phyloP scores from a whole-genome alignment of 345 rosid genomes.

The Litchi chinensis region DNA sequence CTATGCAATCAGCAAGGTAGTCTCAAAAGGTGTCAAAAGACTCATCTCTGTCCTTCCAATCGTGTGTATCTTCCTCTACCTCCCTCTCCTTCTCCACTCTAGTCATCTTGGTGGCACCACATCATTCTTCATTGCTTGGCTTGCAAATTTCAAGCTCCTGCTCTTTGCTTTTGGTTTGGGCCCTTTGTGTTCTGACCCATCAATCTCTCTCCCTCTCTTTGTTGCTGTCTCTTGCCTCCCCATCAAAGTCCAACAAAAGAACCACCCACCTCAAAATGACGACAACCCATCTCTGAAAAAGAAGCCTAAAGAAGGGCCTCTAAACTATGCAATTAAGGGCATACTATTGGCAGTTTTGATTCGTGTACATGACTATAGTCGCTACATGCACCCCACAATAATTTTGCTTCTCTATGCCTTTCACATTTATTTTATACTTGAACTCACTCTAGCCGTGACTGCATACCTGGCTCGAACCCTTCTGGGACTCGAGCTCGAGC shows the following conservation, averaged over 20 bases:
- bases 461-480: conserved; percentile 43
- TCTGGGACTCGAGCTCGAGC: conserved; percentile 43
- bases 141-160: conserved; percentile 60
- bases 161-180: conserved; percentile 54
- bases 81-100: conserved; percentile 41
- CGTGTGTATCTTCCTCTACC: conserved; percentile 34
- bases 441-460: conserved; percentile 38
- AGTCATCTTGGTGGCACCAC: conserved; percentile 39
- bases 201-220: conserved; percentile 44
- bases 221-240: conserved; percentile 56
- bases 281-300: background rate
- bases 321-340: conserved; percentile 39
- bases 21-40: conserved; percentile 43
- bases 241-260: conserved; percentile 44
- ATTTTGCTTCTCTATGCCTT: conserved; percentile 36
- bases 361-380: conserved; percentile 28
- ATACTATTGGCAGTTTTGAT: conserved; percentile 33
- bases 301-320: conserved; percentile 17
- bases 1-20: conserved; percentile 23
- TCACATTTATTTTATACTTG: conserved; percentile 47
- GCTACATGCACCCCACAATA: conserved; percentile 36
- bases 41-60: conserved; percentile 39
- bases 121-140: conserved; percentile 52
- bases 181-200: conserved; percentile 38
- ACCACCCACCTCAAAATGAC: conserved; percentile 17